Evolutionary conservation across 2,329 filamentous ascomycete species (phyloP), one percentile per base, ranked within the genome.

Genomic region (Trichophyton benhamiae): DNA sequence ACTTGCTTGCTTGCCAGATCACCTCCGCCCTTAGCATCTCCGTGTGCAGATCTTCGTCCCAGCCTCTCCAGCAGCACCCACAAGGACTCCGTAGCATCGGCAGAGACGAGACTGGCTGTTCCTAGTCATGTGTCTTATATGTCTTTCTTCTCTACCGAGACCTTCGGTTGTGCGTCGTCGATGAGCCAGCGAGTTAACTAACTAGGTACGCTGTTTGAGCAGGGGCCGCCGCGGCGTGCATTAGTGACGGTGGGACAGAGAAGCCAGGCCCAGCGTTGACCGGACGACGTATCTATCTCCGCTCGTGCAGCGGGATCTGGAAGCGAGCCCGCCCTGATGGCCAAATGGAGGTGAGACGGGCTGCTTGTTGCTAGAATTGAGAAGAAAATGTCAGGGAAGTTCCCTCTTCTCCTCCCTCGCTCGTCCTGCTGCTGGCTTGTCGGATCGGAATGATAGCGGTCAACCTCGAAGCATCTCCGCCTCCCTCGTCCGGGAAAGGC

Each of bases 291-390:
- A 76, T 58, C 68, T 13, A 75, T 59, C 68, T 67, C 41, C 73
- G 74, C 11, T 69, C 69, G 36, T 67, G 70, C 0, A 67, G 63
- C 13, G 74, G 73, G 4, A 76, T 70, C 52, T 69, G 69, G 3
- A 72, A 72, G 11, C 74, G 75, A 17, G 69, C 71, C 9, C 74
- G 75, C 6, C 74, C 74, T 61, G 70, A 73, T n/a, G 33, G 74
- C 75, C n/a, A 76, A 69, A 4, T 76, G 62, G 13, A 71, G 67
- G 58, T 75, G 75, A 7, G 76, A 65, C 17, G 73, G 70, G 55
- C 72, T 68, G 15, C 33, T 13, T 11, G 33, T 38, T 13, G 8
- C 3, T 69, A 69, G 69, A 75, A 75, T 49, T 72, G 67, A 46
- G 27, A 76, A 46, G 27, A 76, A 76, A 0, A 68, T 66, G 5